Conservation (phyloP, 2,329 filamentous ascomycete species). For the Xylaria sp. region DNA sequence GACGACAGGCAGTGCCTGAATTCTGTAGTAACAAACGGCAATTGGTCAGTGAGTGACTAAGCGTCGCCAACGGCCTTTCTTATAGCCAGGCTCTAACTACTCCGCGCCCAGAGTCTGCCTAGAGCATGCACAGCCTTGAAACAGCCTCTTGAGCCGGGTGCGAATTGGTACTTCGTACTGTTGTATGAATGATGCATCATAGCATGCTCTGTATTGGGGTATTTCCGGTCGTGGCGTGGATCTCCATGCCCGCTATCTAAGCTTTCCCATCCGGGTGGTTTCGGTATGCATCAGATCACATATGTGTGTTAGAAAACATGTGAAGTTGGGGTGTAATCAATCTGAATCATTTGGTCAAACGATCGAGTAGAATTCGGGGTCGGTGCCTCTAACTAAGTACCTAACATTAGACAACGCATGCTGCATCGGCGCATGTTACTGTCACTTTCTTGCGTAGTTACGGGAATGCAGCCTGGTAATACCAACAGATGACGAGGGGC, state of each 20-base stretch:
- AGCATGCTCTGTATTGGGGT: background rate
- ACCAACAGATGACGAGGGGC: background rate
- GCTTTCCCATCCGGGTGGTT: background rate
- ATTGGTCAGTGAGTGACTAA: conserved; percentile 2
- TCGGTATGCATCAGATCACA: background rate
- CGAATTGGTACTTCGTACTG: background rate
- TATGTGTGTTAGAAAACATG: background rate
- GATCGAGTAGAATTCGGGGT: background rate
- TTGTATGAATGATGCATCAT: background rate
- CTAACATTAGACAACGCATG: background rate
- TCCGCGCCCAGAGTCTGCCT: background rate
- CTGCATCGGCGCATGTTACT: background rate
- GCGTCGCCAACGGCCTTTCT: background rate
- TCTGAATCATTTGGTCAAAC: background rate
- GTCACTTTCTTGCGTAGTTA: background rate
- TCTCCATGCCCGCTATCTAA: background rate
- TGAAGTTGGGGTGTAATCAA: background rate
- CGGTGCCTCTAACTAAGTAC: background rate
- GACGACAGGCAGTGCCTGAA: background rate
- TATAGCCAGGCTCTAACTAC: background rate
- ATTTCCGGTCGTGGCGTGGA: background rate
- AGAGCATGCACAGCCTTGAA: too few relatives aligned
- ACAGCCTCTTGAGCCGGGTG: background rate
- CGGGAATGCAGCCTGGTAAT: background rate
- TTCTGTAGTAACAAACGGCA: background rate